phyloP scores from a whole-genome alignment of 1,284 basidiomycete genomes.

The Filobasidium uniguttulatum region DNA sequence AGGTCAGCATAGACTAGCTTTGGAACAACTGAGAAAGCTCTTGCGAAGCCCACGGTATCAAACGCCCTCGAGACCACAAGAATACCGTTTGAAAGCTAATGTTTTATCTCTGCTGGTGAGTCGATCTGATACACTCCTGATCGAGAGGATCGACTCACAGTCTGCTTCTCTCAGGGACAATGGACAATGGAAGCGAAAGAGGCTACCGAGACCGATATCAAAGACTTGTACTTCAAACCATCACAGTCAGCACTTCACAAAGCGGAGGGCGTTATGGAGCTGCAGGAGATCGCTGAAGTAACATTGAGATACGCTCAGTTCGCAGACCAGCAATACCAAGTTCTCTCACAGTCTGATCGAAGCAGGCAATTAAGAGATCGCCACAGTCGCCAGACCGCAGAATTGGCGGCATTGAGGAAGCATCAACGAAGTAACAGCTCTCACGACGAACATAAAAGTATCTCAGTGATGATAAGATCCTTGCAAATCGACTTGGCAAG shows the following conservation, averaged over 20 bases:
- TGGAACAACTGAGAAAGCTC: constrained; percentile 54
- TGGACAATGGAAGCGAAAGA: constrained; percentile 79
- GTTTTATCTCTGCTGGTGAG: constrained; percentile 47
- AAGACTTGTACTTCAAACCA: constrained; percentile 52
- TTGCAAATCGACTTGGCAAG: not conserved
- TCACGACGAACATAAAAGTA: not conserved
- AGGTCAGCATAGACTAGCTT: constrained; percentile 68
- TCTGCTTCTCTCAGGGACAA: constrained; percentile 48
- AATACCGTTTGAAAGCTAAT: constrained; percentile 4
- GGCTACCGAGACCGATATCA: constrained; percentile 58
- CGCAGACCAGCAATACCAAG: constrained; percentile 6
- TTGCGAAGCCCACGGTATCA: constrained; percentile 15
- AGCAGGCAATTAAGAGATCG: not conserved
- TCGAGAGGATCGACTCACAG: too few relatives aligned
- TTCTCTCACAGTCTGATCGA: not conserved
- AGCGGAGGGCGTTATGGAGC: not conserved
- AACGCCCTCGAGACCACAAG: not conserved
- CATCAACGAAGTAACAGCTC: not conserved
- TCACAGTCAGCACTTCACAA: constrained; percentile 39
- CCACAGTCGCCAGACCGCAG: not conserved
- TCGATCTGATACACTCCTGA: not conserved
- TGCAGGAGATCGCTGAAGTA: constrained; percentile 1
- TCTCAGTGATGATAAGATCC: not conserved
- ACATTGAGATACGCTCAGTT: constrained; percentile 3
- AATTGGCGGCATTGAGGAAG: not conserved